Base-by-base conservation (phyloP, 164 flowering plant species). In the Piper longum region DNA sequence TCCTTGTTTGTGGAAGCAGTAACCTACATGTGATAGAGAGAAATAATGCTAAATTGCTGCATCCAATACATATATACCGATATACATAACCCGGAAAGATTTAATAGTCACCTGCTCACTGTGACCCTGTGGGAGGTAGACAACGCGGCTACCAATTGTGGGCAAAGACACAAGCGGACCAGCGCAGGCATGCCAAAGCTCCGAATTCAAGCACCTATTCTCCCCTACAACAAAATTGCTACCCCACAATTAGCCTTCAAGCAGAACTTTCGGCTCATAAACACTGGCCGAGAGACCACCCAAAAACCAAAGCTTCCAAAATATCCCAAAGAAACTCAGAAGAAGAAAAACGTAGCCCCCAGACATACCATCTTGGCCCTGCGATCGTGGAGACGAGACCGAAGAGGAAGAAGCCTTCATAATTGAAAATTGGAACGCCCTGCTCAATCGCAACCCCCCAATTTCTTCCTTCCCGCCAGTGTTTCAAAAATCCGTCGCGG, bases 161-260 rank as follows among this genome's bases (percentile, higher is more conserved):
- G 95, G 96, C 17, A 87, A 79, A 40, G 84, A 87, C 61, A 89
- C 95, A 7, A 89, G 82, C 17, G 96, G 96, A 2, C 96, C 96
- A 57, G 96, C 96, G 60, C 96, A 89, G 12, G 96, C 96, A 79
- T 89, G 95, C 96, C 96, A 89, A 61, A 89, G 83, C 75, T 89
- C 93, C 26, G 96, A 89, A 79, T 89, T 89, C 82, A 89, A 74
- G 61, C 89, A 85, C 67, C 81, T 82, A 76, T 83, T 89, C 66
- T 85, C 91, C 62, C 81, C 95, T 87, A 69, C 57, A 65, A 66
- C 4, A 69, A 39, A n/a, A 3, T 7, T 7, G 85, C 76, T 14
- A 58, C n/a, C 3, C 55, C 43, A 14, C 26, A 48, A 16, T 43
- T 17, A 58, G 45, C 54, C 16, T 14, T 64, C 19, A n/a, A 43